phyloP scores from a whole-genome alignment of 139 green algal genomes.

The Tetraselmis chui region DNA sequence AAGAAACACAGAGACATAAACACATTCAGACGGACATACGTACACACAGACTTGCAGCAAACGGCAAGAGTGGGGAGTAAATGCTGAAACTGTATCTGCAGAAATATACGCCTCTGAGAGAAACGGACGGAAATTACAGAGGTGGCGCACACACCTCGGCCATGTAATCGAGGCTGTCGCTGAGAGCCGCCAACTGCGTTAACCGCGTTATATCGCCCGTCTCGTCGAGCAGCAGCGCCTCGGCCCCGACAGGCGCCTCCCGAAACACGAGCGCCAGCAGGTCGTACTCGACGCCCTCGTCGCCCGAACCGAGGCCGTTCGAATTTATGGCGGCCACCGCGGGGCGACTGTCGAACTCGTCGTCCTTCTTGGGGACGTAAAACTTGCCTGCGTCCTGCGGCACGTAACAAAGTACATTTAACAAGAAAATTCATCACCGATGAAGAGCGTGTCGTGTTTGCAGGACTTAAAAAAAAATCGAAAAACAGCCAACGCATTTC shows the following conservation, averaged over 20 bases:
- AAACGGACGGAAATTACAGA: no score
- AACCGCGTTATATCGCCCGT: conserved; percentile 10
- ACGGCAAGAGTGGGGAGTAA: no score
- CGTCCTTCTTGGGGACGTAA: not conserved
- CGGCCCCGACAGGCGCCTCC: conserved; percentile 20
- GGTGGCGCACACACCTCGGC: conserved; percentile 6
- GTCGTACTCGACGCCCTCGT: conserved; percentile 26
- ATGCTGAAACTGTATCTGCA: no score
- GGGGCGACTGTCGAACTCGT: not conserved
- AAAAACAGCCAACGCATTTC: no score
- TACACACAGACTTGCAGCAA: no score
- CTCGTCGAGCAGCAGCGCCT: conserved; percentile 28
- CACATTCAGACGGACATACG: no score
- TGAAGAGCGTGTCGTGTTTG: no score
- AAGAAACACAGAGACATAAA: no score
- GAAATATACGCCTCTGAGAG: no score
- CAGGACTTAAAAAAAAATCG: no score
- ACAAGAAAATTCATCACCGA: no score
- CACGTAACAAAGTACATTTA: no score
- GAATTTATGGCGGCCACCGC: not conserved
- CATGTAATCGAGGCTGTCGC: conserved; percentile 38
- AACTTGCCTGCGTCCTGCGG: not conserved
- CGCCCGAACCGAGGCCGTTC: not conserved
- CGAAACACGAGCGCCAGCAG: conserved; percentile 27
- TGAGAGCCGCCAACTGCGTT: conserved; percentile 34